Percentiles rank a stretch among this genome's conserved stretches.
These are phyloP conservation scores for Xylaria curta DNA, from an alignment of 495 filamentous ascomycete genomes.

Conservation along the genomic window DNA sequence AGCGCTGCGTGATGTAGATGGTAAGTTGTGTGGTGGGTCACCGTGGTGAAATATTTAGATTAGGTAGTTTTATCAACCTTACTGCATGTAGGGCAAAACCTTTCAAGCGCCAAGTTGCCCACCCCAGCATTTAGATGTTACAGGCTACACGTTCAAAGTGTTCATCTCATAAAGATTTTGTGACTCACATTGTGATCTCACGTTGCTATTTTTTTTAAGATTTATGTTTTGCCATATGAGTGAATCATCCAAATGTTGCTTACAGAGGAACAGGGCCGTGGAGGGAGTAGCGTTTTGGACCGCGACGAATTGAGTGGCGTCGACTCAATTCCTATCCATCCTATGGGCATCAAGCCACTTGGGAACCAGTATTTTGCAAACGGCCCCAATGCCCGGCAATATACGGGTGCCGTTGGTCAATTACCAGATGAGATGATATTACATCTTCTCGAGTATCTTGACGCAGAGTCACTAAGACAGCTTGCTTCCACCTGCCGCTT, in stretches of 20 bases:
- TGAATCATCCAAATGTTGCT: conserved; percentile 31
- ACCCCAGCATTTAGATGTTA: background rate
- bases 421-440: conserved; percentile 85
- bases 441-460: conserved; percentile 76
- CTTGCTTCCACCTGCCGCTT: conserved; percentile 87
- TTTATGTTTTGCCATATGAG: background rate
- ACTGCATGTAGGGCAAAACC: conserved; percentile 1
- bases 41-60: background rate
- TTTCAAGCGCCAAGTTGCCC: conserved; percentile 7
- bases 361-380: conserved; percentile 80
- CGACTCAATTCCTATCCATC: conserved; percentile 74
- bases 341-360: conserved; percentile 82
- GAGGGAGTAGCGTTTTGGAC: conserved; percentile 25
- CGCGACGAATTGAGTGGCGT: conserved; percentile 33
- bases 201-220: background rate
- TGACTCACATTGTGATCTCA: background rate
- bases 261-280: conserved; percentile 31
- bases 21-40: too few species aligned
- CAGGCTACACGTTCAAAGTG: background rate
- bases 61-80: background rate
- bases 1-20: too few species aligned
- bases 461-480: conserved; percentile 63
- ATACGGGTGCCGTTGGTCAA: conserved; percentile 65
- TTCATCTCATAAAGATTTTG: background rate
- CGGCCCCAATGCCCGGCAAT: conserved; percentile 67